Percentiles rank a stretch among this genome's conserved stretches.
Conservation (phyloP, 805 yeast genomes). For the Candida silvatica region DNA sequence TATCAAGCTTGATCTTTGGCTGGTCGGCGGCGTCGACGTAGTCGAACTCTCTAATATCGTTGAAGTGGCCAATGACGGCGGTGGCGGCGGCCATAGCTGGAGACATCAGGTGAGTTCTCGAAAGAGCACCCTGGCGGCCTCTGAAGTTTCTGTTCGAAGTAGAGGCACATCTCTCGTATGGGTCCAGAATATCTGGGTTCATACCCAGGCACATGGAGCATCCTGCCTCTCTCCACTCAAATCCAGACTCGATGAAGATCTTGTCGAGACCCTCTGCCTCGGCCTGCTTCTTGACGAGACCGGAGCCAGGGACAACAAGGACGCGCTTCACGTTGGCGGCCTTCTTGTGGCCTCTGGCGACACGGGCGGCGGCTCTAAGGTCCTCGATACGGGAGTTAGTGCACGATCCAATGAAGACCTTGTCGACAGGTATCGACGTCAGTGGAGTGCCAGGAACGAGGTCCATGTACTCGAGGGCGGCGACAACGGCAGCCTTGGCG, state of each 20-base stretch:
- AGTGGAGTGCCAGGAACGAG: conserved; percentile 76
- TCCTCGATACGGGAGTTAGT: conserved; percentile 97
- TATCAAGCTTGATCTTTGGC: conserved; percentile 44
- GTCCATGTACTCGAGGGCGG: conserved; percentile 92
- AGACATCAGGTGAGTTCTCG: conserved; percentile 95
- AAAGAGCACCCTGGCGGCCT: conserved; percentile 96
- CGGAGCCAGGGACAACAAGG: conserved; percentile 96
- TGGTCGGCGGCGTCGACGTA: conserved; percentile 48
- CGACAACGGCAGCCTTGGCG: conserved; percentile 75
- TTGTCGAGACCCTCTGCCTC: conserved; percentile 92
- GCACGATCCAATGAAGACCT: conserved; percentile 96
- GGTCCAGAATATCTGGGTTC: conserved; percentile 96
- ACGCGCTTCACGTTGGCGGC: conserved; percentile 77
- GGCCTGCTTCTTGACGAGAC: conserved; percentile 87
- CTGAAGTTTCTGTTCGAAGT: conserved; percentile 98
- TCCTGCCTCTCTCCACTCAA: conserved; percentile 99
- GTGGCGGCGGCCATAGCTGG: conserved; percentile 99
- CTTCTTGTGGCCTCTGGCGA: conserved; percentile 82
- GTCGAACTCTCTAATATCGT: conserved; percentile 80
- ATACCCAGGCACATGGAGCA: conserved; percentile 99
- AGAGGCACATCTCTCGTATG: conserved; percentile 96
- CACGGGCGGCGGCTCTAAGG: conserved; percentile 89
- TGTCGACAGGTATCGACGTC: conserved; percentile 69
- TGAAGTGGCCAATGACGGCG: conserved; percentile 81
- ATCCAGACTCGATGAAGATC: conserved; percentile 86